Evolutionary conservation across 169 alveolate species (phyloP).

Genomic region (Plasmodium adleri): DNA sequence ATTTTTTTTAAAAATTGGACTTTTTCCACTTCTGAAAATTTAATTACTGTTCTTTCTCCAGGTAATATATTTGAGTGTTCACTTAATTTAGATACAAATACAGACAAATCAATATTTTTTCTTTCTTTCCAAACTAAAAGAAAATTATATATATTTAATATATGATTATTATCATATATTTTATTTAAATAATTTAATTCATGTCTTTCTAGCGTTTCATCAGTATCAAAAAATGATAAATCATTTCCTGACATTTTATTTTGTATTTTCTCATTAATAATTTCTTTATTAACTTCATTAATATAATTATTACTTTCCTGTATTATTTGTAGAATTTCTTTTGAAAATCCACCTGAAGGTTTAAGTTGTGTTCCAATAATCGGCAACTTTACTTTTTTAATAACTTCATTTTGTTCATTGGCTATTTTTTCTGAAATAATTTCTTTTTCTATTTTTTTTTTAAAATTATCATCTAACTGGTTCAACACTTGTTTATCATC

Average conservation of each 20-base stretch:
- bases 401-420: slow-evolving; percentile 47
- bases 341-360: slow-evolving; percentile 75
- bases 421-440: slow-evolving; percentile 33
- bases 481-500: too few species aligned
- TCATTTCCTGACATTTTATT: slow-evolving; percentile 45
- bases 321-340: slow-evolving; percentile 41
- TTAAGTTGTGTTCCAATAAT: slow-evolving; percentile 71
- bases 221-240: slow-evolving; percentile 62
- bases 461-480: slow-evolving; percentile 21
- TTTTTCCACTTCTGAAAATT: slow-evolving; percentile 66
- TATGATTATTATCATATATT: slow-evolving; percentile 63
- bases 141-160: slow-evolving; percentile 50
- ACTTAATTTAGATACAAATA: slow-evolving; percentile 62
- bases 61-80: slow-evolving; percentile 57
- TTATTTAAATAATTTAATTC: slow-evolving; percentile 56
- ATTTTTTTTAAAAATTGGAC: slow-evolving; percentile 65
- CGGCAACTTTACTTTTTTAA: slow-evolving; percentile 55
- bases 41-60: slow-evolving; percentile 69
- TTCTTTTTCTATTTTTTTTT: slow-evolving; percentile 35
- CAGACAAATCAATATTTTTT: slow-evolving; percentile 61
- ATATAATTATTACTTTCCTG: slow-evolving; percentile 57
- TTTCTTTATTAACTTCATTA: slow-evolving; percentile 55
- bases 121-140: slow-evolving; percentile 65
- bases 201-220: slow-evolving; percentile 52
- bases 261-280: slow-evolving; percentile 52